Conservation (phyloP, 148 eudicot species). For the Spergularia marina region DNA sequence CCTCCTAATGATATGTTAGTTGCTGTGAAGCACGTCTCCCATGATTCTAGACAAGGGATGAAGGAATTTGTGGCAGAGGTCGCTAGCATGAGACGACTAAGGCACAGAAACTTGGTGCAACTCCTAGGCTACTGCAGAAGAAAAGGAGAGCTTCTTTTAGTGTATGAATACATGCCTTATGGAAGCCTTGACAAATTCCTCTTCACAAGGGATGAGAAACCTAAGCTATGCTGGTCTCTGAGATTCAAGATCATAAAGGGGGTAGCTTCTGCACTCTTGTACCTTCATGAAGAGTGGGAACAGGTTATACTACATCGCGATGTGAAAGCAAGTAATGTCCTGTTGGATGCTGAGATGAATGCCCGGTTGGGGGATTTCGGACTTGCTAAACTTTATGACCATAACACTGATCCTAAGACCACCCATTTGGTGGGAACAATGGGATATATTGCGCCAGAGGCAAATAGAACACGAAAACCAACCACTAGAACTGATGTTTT, state of each 20-base stretch:
- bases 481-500: constrained; percentile 32
- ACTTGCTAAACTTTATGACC: constrained; percentile 35
- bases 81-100: constrained; percentile 32
- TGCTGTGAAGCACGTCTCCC: constrained; percentile 36
- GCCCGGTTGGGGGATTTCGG: constrained; percentile 43
- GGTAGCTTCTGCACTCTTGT: constrained; percentile 35
- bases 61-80: constrained; percentile 33
- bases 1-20: constrained; percentile 13
- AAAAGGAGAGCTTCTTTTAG: constrained; percentile 38
- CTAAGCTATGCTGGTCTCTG: constrained; percentile 25
- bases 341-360: constrained; percentile 34
- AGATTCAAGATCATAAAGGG: constrained; percentile 35
- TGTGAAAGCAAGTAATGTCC: constrained; percentile 36
- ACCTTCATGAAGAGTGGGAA: constrained; percentile 40
- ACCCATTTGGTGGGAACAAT: constrained; percentile 38
- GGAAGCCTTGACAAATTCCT: constrained; percentile 56
- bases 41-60: constrained; percentile 40
- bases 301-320: constrained; percentile 37
- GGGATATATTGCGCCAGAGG: constrained; percentile 42
- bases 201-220: constrained; percentile 19
- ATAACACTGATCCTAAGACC: constrained; percentile 24
- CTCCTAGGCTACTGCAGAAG: constrained; percentile 42
- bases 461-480: constrained; percentile 25
- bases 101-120: constrained; percentile 41
- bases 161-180: constrained; percentile 41